phyloP scores from a whole-genome alignment of 1,284 basidiomycete genomes.

The Sanghuangporus baumii region DNA sequence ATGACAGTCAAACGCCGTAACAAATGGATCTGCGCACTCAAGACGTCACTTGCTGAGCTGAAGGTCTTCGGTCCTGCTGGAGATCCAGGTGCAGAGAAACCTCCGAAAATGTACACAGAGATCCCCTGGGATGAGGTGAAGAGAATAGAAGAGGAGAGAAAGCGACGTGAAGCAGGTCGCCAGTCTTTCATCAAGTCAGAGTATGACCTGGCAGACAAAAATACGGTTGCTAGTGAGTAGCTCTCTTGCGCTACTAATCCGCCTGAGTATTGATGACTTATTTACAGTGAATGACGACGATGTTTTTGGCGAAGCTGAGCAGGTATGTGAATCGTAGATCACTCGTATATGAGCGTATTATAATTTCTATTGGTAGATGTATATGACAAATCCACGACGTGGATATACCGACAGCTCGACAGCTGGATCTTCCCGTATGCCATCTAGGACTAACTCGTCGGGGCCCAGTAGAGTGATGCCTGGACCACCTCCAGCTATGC shows the following conservation, averaged over 20 bases:
- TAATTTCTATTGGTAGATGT: conserved; percentile 1
- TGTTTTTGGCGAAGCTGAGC: conserved; percentile 12
- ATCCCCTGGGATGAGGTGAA: conserved; percentile 64
- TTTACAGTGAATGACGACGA: conserved; percentile 3
- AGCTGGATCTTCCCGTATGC: not conserved
- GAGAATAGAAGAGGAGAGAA: conserved; percentile 34
- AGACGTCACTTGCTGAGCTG: conserved; percentile 62
- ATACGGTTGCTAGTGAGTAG: conserved; percentile 11
- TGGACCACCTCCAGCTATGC: conserved; percentile 1
- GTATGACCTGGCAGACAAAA: conserved; percentile 15
- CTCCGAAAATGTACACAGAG: conserved; percentile 56
- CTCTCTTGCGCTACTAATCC: not conserved
- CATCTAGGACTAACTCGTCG: not conserved
- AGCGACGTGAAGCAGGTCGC: conserved; percentile 19
- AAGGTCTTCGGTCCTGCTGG: conserved; percentile 75
- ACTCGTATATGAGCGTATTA: not conserved
- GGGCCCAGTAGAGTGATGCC: not conserved
- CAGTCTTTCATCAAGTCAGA: conserved; percentile 19
- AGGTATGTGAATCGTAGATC: not conserved
- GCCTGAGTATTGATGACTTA: not conserved
- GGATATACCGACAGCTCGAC: not conserved
- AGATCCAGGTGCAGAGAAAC: conserved; percentile 51
- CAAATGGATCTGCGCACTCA: conserved; percentile 89
- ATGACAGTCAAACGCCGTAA: conserved; percentile 70
- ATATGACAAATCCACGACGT: not conserved